phyloP scores from a whole-genome alignment of 179 eudicot species.

The Vitellaria paradoxa region DNA sequence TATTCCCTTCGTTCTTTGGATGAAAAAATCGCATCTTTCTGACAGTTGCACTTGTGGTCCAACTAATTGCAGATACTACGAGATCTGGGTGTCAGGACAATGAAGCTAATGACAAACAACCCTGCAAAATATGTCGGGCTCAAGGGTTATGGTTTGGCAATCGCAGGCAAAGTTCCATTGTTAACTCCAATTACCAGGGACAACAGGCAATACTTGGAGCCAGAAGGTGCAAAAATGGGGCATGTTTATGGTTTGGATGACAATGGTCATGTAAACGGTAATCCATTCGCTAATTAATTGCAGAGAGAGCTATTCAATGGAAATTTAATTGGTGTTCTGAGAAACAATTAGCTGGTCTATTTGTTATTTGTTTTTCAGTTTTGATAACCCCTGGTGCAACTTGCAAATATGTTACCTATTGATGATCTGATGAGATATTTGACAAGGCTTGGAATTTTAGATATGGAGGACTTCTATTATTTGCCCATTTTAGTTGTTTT shows the following conservation, averaged over 20 bases:
- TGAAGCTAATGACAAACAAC: constrained; percentile 93
- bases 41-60: not conserved
- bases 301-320: constrained; percentile 7
- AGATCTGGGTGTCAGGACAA: constrained; percentile 82
- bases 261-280: constrained; percentile 21
- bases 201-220: constrained; percentile 73
- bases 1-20: not conserved
- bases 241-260: constrained; percentile 51
- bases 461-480: not conserved
- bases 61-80: constrained; percentile 60
- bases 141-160: constrained; percentile 77
- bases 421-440: not conserved
- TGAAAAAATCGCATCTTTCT: not conserved
- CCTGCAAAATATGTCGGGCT: constrained; percentile 79
- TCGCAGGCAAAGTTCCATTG: constrained; percentile 74
- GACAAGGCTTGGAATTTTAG: not conserved
- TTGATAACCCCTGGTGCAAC: not conserved
- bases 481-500: not conserved
- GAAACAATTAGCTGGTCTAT: not conserved
- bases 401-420: not conserved
- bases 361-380: not conserved
- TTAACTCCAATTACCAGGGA: constrained; percentile 71
- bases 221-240: constrained; percentile 82
- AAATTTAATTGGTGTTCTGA: constrained; percentile 7
- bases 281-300: constrained; percentile 15